A percentile compares a stretch with the other conserved stretches of the same genome.
These are phyloP conservation scores for Pseudogymnoascus sp. DNA, from an alignment of 2,329 filamentous ascomycete genomes.

Conservation along the genomic window DNA sequence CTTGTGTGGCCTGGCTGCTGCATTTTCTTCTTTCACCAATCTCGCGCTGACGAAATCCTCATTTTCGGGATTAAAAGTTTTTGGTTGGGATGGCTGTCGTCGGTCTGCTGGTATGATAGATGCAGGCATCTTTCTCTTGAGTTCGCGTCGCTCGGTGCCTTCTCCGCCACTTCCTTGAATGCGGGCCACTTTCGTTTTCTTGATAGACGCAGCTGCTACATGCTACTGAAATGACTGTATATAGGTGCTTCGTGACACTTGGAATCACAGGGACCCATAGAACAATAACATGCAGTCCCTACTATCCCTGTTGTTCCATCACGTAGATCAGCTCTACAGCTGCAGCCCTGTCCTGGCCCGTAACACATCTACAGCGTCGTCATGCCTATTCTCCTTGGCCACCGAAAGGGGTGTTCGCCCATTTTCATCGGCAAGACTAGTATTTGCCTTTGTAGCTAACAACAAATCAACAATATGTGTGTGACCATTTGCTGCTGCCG, in stretches of 20 bases:
- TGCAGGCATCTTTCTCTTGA: too few species aligned
- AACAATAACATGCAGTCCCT: background rate
- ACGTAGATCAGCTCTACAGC: background rate
- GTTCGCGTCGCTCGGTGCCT: too few species aligned
- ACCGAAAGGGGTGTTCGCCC: background rate
- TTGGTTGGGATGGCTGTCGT: too few species aligned
- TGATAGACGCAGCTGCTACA: background rate
- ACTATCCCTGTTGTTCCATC: background rate
- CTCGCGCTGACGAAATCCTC: too few species aligned
- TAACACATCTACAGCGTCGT: background rate
- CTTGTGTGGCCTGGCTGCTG: too few species aligned
- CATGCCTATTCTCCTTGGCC: background rate
- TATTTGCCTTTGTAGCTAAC: background rate
- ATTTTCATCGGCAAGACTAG: background rate
- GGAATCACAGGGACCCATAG: background rate
- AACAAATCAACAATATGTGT: background rate
- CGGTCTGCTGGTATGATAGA: too few species aligned
- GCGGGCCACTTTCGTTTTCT: too few species aligned
- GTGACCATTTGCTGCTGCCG: background rate
- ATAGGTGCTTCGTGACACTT: background rate
- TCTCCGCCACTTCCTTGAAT: too few species aligned
- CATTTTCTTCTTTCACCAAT: too few species aligned
- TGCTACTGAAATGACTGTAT: background rate
- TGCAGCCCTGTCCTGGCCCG: background rate
- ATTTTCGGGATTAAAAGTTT: too few species aligned